phyloP scores from a whole-genome alignment of 2,329 filamentous ascomycete genomes.

The Colletotrichum melonis region DNA sequence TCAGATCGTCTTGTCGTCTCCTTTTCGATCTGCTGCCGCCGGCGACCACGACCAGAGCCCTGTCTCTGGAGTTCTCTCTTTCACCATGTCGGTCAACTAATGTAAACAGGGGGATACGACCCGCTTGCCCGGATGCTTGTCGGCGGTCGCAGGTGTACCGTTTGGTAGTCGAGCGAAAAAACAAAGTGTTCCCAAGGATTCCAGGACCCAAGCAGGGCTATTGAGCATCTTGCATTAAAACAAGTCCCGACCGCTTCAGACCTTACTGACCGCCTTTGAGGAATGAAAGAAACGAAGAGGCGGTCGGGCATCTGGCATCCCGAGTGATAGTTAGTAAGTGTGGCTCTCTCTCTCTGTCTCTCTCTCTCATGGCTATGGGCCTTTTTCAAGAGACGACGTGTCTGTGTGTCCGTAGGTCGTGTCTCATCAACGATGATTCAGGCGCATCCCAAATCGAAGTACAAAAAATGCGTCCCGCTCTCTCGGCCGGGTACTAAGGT shows the following conservation, averaged over 20 bases:
- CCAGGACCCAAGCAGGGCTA: neutral
- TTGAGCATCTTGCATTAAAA: neutral
- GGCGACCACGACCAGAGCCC: neutral
- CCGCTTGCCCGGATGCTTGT: slow-evolving; percentile 9
- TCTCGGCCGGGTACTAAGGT: slow-evolving; percentile 15
- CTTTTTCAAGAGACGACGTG: neutral
- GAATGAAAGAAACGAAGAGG: neutral
- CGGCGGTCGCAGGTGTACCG: too few species aligned
- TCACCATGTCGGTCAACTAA: neutral
- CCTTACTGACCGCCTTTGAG: neutral
- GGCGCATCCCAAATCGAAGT: neutral
- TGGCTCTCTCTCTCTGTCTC: neutral
- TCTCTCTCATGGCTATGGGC: neutral
- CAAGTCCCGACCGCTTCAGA: slow-evolving; percentile 9
- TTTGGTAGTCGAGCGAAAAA: slow-evolving; percentile 1
- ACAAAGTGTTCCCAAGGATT: neutral
- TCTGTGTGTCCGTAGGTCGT: neutral
- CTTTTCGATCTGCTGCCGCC: neutral
- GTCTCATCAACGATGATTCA: neutral
- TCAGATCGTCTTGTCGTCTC: slow-evolving; percentile 4
- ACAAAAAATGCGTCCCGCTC: slow-evolving; percentile 3
- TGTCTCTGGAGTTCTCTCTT: neutral
- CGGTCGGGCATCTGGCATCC: slow-evolving; percentile 1
- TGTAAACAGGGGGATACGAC: neutral
- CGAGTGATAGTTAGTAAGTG: neutral